These are phyloP conservation scores for Phytophthora sansomeana DNA, from an alignment of 352 stramenopile genomes.

Conservation along the genomic window DNA sequence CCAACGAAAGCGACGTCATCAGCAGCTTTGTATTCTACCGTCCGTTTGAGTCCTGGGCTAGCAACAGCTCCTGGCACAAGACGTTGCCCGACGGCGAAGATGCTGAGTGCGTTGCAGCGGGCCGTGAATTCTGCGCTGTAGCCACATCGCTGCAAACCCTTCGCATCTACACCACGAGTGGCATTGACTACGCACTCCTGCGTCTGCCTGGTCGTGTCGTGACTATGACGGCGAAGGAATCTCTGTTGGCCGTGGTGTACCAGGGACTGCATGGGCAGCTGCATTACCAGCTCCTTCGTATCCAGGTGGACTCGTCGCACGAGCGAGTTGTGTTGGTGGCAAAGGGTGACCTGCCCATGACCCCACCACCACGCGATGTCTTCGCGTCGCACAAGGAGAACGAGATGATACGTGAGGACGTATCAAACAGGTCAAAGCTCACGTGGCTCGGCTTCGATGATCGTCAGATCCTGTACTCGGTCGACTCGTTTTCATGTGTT, in stretches of 20 bases:
- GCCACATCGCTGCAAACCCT: conserved; percentile 76
- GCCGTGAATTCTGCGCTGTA: conserved; percentile 76
- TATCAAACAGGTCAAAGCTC: conserved; percentile 63
- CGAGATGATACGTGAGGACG: conserved; percentile 47
- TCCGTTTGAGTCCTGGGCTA: conserved; percentile 85
- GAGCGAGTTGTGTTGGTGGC: conserved; percentile 59
- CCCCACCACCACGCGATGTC: conserved; percentile 63
- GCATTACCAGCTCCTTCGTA: conserved; percentile 63
- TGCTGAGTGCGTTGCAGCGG: conserved; percentile 69
- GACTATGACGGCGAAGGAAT: conserved; percentile 70
- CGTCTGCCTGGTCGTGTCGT: conserved; percentile 73
- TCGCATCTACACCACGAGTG: conserved; percentile 77
- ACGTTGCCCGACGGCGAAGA: conserved; percentile 75
- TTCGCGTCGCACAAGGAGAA: conserved; percentile 81
- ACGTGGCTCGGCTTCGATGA: conserved; percentile 86
- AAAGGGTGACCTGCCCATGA: conserved; percentile 64
- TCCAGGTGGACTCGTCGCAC: conserved; percentile 43
- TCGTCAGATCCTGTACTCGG: conserved; percentile 67
- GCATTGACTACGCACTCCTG: conserved; percentile 67
- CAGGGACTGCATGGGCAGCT: conserved; percentile 56
- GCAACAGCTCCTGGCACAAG: conserved; percentile 83
- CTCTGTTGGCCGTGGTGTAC: conserved; percentile 75
- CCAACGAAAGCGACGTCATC: conserved; percentile 59
- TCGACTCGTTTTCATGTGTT: conserved; percentile 74
- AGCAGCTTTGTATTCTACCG: conserved; percentile 85